These are phyloP conservation scores for Abelmoschus esculentus DNA, from an alignment of 345 rosid genomes.

Conservation along the genomic window DNA sequence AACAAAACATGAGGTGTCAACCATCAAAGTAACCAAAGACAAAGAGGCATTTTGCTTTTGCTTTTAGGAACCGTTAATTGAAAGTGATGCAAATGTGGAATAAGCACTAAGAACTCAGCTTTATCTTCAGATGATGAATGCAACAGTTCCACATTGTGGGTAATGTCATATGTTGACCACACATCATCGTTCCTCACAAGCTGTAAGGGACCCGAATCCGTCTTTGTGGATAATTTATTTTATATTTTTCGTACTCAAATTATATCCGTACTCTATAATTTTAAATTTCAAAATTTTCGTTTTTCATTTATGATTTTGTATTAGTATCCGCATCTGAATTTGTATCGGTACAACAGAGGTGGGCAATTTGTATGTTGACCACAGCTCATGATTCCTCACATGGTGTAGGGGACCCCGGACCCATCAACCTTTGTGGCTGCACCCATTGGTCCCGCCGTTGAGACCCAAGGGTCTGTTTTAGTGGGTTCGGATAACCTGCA, in stretches of 20 bases:
- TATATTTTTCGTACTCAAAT: too few relatives aligned
- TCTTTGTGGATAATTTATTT: neutral
- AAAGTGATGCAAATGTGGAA: neutral
- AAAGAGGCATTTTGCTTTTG: neutral
- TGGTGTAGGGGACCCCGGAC: constrained; percentile 5
- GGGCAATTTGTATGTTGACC: neutral
- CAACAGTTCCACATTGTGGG: neutral
- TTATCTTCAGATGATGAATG: neutral
- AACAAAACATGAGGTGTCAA: neutral
- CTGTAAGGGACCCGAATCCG: neutral
- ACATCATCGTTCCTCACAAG: neutral
- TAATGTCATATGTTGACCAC: constrained; percentile 1
- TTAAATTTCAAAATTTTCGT: too few relatives aligned
- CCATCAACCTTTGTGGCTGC: neutral
- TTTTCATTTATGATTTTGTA: too few relatives aligned
- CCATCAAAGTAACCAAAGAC: neutral
- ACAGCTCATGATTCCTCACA: neutral
- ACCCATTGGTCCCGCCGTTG: neutral
- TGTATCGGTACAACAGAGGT: too few relatives aligned
- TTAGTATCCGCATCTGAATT: too few relatives aligned
- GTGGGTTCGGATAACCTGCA: too few relatives aligned
- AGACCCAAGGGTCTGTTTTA: too few relatives aligned
- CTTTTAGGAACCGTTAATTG: constrained; percentile 2
- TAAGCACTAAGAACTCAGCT: neutral
- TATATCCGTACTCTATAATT: too few relatives aligned